Evolutionary conservation across 2,329 filamentous ascomycete genomes (phyloP).

Genomic region (Arthrobotrys iridis): DNA sequence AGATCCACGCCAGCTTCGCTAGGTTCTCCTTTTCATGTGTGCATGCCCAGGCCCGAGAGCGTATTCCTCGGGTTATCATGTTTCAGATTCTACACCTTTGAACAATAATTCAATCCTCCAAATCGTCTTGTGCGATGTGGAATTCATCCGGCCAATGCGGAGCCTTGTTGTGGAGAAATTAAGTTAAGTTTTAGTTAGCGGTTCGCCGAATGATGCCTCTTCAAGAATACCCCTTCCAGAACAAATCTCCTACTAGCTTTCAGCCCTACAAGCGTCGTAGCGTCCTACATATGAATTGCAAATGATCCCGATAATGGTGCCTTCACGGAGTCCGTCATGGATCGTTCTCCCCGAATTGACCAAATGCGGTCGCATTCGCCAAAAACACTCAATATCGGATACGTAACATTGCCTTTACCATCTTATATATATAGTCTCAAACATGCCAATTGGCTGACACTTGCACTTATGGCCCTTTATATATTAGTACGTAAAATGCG

Average conservation of each 20-base stretch:
- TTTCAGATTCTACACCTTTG: not conserved
- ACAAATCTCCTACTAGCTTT: not conserved
- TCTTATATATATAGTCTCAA: not conserved
- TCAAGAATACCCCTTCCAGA: not conserved
- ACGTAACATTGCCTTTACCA: not conserved
- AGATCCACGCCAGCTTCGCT: too few species aligned
- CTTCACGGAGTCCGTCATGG: not conserved
- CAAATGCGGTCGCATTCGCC: not conserved
- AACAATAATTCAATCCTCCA: not conserved
- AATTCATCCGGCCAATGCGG: conserved; percentile 8
- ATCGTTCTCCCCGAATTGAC: not conserved
- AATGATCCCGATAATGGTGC: too few species aligned
- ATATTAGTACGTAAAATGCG: not conserved
- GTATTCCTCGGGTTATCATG: not conserved
- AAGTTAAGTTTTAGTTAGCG: conserved; percentile 9
- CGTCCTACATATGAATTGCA: not conserved
- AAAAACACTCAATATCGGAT: not conserved
- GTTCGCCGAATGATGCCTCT: conserved; percentile 19
- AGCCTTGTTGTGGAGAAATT: not conserved
- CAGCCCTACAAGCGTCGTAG: not conserved
- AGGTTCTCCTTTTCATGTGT: not conserved
- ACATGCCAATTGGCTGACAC: not conserved
- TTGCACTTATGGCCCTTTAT: not conserved
- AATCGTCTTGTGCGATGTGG: not conserved
- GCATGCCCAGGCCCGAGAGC: not conserved